These are phyloP conservation scores for Nicotiana benthamiana DNA, from an alignment of 257 asterid species.

Conservation along the genomic window DNA sequence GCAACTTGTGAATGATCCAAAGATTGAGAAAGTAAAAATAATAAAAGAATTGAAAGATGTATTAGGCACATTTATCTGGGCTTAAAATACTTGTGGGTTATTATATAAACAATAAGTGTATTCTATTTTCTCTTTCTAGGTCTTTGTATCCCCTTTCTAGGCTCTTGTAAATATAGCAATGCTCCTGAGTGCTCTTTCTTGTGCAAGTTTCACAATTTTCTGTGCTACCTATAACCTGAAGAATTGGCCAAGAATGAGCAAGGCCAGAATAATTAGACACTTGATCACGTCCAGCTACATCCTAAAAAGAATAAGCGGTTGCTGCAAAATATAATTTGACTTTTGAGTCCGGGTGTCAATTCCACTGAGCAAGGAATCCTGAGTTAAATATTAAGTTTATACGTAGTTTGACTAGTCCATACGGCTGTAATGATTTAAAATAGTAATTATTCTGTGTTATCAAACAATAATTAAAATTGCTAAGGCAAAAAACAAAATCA, in stretches of 20 bases:
- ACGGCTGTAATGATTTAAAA: not conserved
- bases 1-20: not conserved
- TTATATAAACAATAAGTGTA: not conserved
- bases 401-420: not conserved
- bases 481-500: not conserved
- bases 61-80: not conserved
- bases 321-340: not conserved
- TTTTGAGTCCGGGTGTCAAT: not conserved
- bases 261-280: not conserved
- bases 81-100: not conserved
- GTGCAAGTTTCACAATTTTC: not conserved
- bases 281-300: not conserved
- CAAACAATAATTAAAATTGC: not conserved
- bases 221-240: not conserved
- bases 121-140: not conserved
- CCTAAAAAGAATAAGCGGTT: not conserved
- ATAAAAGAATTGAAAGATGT: not conserved
- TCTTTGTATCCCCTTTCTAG: not conserved
- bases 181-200: not conserved
- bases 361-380: not conserved
- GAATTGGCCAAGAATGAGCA: not conserved
- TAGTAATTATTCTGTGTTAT: not conserved
- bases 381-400: not conserved
- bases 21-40: not conserved
- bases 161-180: not conserved